Evolutionary conservation across 2,329 filamentous ascomycete genomes (phyloP), one percentile per base, ranked within the genome.

Genomic region (Gaeumannomyces tritici): DNA sequence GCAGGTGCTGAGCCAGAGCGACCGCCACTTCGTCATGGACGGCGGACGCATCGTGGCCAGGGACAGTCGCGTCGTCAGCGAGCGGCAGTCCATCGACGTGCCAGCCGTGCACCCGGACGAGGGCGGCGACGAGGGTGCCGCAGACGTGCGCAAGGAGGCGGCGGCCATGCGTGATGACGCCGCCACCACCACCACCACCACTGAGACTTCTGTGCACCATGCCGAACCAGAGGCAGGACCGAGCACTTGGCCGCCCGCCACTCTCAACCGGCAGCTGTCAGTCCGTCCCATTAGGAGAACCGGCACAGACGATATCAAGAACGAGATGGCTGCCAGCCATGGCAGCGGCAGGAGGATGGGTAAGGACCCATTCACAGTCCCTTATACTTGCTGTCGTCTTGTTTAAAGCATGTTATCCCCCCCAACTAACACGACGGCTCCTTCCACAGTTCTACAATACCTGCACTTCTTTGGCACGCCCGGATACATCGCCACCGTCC

Each of bases 381-480:
- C 54, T 11, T 31, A 11, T 9, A 11, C 31, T 31, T 11, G 8
- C 8, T 31, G 12, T 9, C 8, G 2, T 4, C 31, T 9, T 2
- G 4, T 11, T 31, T 11, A 11, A 31, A 31, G 8, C 31, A 31
- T 31, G 31, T 31, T 31, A n/a, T n/a, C n/a, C n/a, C n/a, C n/a
- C n/a, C 31, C 8, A 7, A 56, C 42, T 56, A 26, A 56, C 15
- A 27, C 4, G 1, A 18, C 28, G 55, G 9, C 51, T 2, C 13
- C 13, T 4, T 56, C 2, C 18, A 3, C 55, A 56, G 55, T 80
- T 65, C 73, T 81, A 61, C 73, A 79, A 67, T 83, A 83, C 65
- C 79, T 83, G 77, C 70, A 71, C 8, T 79, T 81, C 61, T 83
- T 79, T 62, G 81, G 80, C 8, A 76, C 76, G 31, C 76, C 78